Percentiles rank a stretch among this genome's conserved stretches.
Conservation (phyloP, 345 rosid species). For the Acer yangbiense region DNA sequence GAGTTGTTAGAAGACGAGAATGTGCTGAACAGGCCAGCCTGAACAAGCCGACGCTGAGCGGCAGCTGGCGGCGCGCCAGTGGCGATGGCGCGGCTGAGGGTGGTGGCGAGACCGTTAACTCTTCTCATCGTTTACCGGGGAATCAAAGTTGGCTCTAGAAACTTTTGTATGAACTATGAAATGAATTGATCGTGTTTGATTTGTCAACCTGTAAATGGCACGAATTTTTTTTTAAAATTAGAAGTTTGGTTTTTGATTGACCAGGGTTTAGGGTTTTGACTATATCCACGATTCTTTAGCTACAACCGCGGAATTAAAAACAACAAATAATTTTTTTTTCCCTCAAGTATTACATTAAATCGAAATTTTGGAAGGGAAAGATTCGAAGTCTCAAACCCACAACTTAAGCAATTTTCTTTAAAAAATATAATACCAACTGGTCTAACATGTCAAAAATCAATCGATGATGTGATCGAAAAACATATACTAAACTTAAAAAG, state of each 20-base stretch:
- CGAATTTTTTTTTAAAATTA: no score
- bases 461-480: no score
- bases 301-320: neutral
- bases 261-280: conserved; percentile 19
- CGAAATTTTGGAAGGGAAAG: no score
- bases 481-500: no score
- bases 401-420: no score
- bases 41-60: conserved; percentile 42
- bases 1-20: conserved; percentile 24
- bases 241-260: neutral
- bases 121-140: conserved; percentile 49
- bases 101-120: conserved; percentile 42
- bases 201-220: neutral
- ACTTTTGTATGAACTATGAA: neutral
- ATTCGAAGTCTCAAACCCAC: no score
- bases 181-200: neutral
- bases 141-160: neutral
- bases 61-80: conserved; percentile 15
- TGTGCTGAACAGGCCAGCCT: conserved; percentile 36
- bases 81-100: conserved; percentile 40
- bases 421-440: no score
- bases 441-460: no score
- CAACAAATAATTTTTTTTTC: neutral
- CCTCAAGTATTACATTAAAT: no score
- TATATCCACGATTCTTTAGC: neutral